A percentile compares a stretch with the other conserved stretches of the same genome.
Conservation (phyloP, 139 green algal species). For the Chlamydomonas urium region DNA sequence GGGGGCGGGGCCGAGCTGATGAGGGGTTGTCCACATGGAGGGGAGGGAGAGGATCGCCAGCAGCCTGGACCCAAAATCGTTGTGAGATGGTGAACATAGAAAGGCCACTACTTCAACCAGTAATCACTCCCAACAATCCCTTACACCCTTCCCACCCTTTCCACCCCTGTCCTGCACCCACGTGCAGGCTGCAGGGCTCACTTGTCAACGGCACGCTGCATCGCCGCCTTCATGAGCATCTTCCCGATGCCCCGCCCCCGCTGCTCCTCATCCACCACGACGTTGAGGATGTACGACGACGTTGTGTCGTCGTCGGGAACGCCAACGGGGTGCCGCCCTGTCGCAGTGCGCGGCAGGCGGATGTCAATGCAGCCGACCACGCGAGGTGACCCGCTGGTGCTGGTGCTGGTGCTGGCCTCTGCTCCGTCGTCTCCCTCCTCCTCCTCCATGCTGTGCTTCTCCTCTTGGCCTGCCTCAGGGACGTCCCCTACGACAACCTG, state of each 20-base stretch:
- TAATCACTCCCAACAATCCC: too few relatives aligned
- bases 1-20: neutral
- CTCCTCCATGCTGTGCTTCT: too few relatives aligned
- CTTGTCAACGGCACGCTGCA: constrained; percentile 27
- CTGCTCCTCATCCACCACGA: constrained; percentile 42
- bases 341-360: constrained; percentile 21
- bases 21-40: neutral
- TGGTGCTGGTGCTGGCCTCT: too few relatives aligned
- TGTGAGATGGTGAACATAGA: neutral
- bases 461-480: too few relatives aligned
- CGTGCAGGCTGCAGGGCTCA: too few relatives aligned
- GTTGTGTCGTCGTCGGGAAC: constrained; percentile 16
- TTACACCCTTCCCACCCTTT: too few relatives aligned
- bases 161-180: too few relatives aligned
- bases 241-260: constrained; percentile 44
- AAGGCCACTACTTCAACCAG: too few relatives aligned
- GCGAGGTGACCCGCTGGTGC: neutral
- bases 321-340: constrained; percentile 1
- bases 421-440: too few relatives aligned
- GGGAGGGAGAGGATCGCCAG: neutral
- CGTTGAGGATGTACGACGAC: constrained; percentile 49
- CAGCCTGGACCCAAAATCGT: neutral
- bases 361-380: constrained; percentile 57
- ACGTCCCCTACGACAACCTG: too few relatives aligned
- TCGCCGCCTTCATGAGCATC: constrained; percentile 44